A percentile compares a stretch with the other conserved stretches of the same genome.
These are phyloP conservation scores for Pseudozyma tsukubaensis DNA, from an alignment of 1,284 basidiomycete genomes.

Conservation along the genomic window DNA sequence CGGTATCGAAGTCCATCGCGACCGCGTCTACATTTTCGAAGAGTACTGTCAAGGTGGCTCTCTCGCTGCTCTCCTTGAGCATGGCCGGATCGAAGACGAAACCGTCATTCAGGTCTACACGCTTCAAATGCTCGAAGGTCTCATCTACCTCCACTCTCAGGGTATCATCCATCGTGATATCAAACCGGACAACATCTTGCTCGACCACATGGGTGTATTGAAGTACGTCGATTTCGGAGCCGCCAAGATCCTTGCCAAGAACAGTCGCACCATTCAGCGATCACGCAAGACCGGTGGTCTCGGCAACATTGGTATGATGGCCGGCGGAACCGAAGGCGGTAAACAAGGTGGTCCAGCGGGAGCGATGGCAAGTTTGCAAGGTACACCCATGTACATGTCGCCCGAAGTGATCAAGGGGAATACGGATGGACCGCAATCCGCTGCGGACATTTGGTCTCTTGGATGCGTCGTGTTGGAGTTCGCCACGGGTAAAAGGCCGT, in stretches of 20 bases:
- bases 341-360: constrained; percentile 64
- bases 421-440: constrained; percentile 80
- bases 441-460: constrained; percentile 97
- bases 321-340: constrained; percentile 71
- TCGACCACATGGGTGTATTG: constrained; percentile 92
- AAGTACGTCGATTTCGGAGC: constrained; percentile 99
- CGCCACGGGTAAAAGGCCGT: constrained; percentile 94
- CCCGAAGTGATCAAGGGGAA: constrained; percentile 94
- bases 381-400: constrained; percentile 99
- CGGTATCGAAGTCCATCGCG: constrained; percentile 97
- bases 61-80: constrained; percentile 87
- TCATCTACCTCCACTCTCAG: constrained; percentile 91
- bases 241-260: constrained; percentile 95
- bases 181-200: constrained; percentile 97
- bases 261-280: constrained; percentile 76
- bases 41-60: constrained; percentile 98
- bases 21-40: constrained; percentile 99
- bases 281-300: constrained; percentile 48
- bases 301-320: constrained; percentile 44
- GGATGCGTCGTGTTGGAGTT: constrained; percentile 97
- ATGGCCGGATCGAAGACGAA: constrained; percentile 96
- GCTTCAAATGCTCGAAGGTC: constrained; percentile 94
- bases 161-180: constrained; percentile 96
- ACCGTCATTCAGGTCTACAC: constrained; percentile 95
- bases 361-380: constrained; percentile 79